These are phyloP conservation scores for Phyllostachys edulis DNA, from an alignment of 176 grass and related monocot species.

Conservation along the genomic window DNA sequence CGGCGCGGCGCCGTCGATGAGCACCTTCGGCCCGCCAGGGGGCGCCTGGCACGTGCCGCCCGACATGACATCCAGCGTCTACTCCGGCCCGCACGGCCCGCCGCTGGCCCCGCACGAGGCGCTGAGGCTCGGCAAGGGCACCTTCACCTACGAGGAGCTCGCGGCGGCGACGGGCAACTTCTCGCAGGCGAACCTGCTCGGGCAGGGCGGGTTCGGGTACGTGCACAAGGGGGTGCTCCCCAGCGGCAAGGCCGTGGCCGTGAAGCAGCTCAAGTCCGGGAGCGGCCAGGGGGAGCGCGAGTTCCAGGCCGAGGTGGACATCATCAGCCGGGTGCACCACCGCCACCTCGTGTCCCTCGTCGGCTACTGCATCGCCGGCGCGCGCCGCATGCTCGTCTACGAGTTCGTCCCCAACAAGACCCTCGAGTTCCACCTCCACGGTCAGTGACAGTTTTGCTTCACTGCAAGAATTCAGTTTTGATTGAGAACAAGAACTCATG, in stretches of 20 bases:
- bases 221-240: constrained; percentile 72
- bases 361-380: constrained; percentile 57
- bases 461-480: background rate
- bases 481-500: background rate
- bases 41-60: constrained; percentile 21
- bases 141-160: constrained; percentile 67
- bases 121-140: constrained; percentile 44
- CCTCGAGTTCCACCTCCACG: constrained; percentile 63
- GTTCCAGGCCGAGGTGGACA: constrained; percentile 89
- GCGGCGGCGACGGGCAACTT: constrained; percentile 53
- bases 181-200: constrained; percentile 58
- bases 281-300: constrained; percentile 75
- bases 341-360: constrained; percentile 91
- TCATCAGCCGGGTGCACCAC: constrained; percentile 93
- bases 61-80: constrained; percentile 22
- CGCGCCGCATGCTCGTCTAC: constrained; percentile 51
- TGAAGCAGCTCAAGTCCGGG: constrained; percentile 78
- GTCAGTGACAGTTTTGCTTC: background rate
- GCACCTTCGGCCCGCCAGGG: background rate
- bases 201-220: constrained; percentile 79
- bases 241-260: constrained; percentile 57
- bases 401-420: constrained; percentile 63
- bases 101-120: constrained; percentile 27
- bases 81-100: constrained; percentile 22
- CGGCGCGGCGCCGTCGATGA: constrained; percentile 22